These are phyloP conservation scores for Breviolum minutum DNA, from an alignment of 73 alveolate species.

Conservation along the genomic window DNA sequence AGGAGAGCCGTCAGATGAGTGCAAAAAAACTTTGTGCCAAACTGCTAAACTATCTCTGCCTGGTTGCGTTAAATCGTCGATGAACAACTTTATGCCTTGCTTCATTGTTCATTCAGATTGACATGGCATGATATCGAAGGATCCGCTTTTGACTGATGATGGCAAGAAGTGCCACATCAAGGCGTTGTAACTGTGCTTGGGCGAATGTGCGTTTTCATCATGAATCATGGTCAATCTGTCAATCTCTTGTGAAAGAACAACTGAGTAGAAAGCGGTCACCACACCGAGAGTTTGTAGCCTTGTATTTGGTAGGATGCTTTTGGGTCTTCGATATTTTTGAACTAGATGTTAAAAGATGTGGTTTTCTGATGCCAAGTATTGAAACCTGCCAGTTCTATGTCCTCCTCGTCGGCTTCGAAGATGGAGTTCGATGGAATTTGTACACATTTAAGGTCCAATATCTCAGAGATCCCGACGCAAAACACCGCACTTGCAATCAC, in stretches of 20 bases:
- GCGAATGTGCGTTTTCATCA: not conserved
- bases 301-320: no score
- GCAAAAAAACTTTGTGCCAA: no score
- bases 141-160: slow-evolving; percentile 73
- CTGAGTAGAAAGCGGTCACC: no score
- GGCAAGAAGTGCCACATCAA: slow-evolving; percentile 92
- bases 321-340: no score
- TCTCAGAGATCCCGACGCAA: not conserved
- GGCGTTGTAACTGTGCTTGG: not conserved
- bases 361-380: not conserved
- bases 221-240: not conserved
- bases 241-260: not conserved
- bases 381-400: slow-evolving; percentile 59
- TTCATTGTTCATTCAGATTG: not conserved
- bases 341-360: not conserved
- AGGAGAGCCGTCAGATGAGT: not conserved
- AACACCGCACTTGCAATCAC: no score
- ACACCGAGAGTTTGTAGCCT: no score
- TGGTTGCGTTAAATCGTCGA: no score
- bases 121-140: not conserved
- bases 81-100: no score
- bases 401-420: slow-evolving; percentile 68
- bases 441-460: slow-evolving; percentile 64
- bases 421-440: slow-evolving; percentile 88
- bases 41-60: no score